Conservation (phyloP, 2,329 filamentous ascomycete species). For the Lecanosticta acicola region DNA sequence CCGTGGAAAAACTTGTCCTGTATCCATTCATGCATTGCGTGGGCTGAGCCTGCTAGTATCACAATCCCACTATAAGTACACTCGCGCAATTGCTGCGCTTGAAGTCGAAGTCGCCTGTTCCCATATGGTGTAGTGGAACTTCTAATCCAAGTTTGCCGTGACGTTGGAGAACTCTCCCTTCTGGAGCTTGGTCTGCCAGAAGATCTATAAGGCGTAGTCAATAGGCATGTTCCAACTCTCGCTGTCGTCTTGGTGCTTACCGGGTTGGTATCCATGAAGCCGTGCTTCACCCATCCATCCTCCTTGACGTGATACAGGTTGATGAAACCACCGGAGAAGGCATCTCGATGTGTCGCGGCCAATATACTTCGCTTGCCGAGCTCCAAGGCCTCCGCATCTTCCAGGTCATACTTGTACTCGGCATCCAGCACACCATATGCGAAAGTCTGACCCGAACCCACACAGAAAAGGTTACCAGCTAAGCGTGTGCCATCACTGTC, state of each 20-base stretch:
- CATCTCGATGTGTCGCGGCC: conserved; percentile 92
- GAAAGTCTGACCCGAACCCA: conserved; percentile 96
- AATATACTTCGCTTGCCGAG: conserved; percentile 88
- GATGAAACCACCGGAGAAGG: conserved; percentile 98
- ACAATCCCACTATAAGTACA: conserved; percentile 19
- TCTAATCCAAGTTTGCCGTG: conserved; percentile 58
- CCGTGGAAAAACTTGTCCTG: background rate
- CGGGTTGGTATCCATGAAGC: conserved; percentile 95
- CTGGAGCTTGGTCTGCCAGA: conserved; percentile 98
- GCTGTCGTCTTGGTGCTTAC: background rate
- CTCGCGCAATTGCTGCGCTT: background rate
- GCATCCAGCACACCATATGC: conserved; percentile 97
- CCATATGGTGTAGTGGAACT: conserved; percentile 1
- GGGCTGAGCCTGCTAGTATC: conserved; percentile 12
- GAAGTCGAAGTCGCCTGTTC: background rate
- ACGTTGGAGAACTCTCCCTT: conserved; percentile 98
- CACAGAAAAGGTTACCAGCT: conserved; percentile 93
- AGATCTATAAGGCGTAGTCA: conserved; percentile 51
- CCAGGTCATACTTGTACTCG: conserved; percentile 86
- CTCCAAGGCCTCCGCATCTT: conserved; percentile 81
- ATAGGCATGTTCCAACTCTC: background rate
- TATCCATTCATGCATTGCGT: conserved; percentile 7
- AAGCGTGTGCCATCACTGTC: conserved; percentile 93
- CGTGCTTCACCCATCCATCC: conserved; percentile 97
- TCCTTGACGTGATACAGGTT: conserved; percentile 99